phyloP scores from a whole-genome alignment of 169 alveolate species.

The Eimeria tenella region DNA sequence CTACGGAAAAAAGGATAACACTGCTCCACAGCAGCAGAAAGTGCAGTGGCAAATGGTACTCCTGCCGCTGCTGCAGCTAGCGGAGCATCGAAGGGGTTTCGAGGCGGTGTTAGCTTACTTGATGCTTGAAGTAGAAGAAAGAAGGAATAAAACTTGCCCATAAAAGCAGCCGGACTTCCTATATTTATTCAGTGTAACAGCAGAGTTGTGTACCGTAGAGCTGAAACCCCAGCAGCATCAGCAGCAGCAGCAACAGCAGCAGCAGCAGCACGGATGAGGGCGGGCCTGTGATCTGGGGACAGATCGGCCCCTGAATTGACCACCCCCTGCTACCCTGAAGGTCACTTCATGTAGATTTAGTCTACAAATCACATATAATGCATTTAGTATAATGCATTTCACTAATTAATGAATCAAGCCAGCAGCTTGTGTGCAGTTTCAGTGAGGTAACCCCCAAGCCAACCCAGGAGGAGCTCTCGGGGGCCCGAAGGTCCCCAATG shows the following conservation, averaged over 20 bases:
- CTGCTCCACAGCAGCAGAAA: neutral
- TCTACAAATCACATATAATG: too few relatives aligned
- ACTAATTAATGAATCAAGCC: too few relatives aligned
- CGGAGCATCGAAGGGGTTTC: slow-evolving; percentile 34
- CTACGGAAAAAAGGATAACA: neutral
- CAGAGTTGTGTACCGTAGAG: neutral
- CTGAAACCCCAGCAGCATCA: neutral
- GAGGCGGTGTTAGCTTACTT: neutral
- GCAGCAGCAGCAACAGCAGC: slow-evolving; percentile 45
- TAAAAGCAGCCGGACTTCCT: neutral
- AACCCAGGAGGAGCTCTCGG: slow-evolving; percentile 11
- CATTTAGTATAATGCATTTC: too few relatives aligned
- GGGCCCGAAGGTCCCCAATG: slow-evolving; percentile 16
- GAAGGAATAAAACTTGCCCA: neutral
- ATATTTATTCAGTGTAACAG: too few relatives aligned
- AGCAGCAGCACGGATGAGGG: slow-evolving; percentile 30
- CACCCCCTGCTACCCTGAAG: too few relatives aligned
- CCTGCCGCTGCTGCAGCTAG: slow-evolving; percentile 9
- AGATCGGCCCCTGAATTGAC: slow-evolving; percentile 2
- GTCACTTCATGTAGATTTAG: too few relatives aligned
- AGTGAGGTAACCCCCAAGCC: too few relatives aligned
- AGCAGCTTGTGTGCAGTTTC: too few relatives aligned
- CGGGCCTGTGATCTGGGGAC: slow-evolving; percentile 36
- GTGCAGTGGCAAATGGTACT: neutral
- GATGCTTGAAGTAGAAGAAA: neutral